These are phyloP conservation scores for Syzygium aqueum DNA, from an alignment of 345 rosid species.

Conservation along the genomic window DNA sequence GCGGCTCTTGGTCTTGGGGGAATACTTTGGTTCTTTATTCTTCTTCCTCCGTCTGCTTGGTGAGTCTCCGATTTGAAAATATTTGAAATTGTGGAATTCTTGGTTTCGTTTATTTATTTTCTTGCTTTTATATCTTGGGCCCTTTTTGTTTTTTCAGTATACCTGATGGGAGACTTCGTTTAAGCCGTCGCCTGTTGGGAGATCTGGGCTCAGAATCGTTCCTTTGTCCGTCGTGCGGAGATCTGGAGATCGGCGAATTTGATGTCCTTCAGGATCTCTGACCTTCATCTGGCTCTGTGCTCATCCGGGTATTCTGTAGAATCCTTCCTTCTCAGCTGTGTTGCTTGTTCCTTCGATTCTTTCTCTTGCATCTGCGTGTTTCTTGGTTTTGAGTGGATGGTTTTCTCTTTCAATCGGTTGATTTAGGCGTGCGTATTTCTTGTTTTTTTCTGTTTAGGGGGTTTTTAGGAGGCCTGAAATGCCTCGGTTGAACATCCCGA, in stretches of 20 bases:
- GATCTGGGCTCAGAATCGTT: conserved; percentile 10
- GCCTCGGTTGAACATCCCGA: conserved; percentile 1
- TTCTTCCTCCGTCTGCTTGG: not conserved
- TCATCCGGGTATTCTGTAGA: conserved; percentile 1
- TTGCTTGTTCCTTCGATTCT: not conserved
- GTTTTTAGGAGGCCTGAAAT: not conserved
- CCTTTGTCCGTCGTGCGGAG: not conserved
- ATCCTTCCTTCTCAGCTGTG: not conserved
- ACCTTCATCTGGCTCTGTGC: not conserved
- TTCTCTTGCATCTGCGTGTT: not conserved
- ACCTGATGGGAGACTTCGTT: not conserved
- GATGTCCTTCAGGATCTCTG: conserved; percentile 1
- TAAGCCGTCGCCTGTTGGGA: not conserved
- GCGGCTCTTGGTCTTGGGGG: not conserved
- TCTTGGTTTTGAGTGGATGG: not conserved
- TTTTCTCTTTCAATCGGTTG: not conserved
- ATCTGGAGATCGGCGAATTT: conserved; percentile 2
- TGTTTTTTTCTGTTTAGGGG: not conserved
- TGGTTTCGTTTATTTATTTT: not conserved
- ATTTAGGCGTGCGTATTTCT: not conserved
- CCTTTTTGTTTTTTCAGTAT: not conserved
- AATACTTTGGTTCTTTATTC: conserved; percentile 1
- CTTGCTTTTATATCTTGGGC: not conserved
- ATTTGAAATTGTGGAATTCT: not conserved
- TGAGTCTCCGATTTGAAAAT: conserved; percentile 5